Conservation (phyloP, 1,284 basidiomycete genomes). For the Nidula niveotomentosa region DNA sequence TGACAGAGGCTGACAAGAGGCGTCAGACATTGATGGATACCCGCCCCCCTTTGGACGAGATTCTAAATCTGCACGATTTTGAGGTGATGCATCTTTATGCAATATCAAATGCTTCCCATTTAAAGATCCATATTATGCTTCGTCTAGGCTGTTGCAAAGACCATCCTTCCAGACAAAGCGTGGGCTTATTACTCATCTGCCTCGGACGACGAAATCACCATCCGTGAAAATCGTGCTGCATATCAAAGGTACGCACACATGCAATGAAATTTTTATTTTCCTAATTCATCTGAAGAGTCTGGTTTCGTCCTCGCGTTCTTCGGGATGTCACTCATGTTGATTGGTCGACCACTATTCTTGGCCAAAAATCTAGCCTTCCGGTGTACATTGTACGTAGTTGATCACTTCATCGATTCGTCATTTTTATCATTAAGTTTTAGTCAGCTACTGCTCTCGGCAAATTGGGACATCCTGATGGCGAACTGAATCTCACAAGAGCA, state of each 20-base stretch:
- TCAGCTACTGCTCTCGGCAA: slow-evolving; percentile 61
- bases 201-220: slow-evolving; percentile 87
- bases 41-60: slow-evolving; percentile 72
- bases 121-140: neutral
- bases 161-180: slow-evolving; percentile 75
- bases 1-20: slow-evolving; percentile 62
- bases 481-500: slow-evolving; percentile 84
- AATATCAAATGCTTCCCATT: neutral
- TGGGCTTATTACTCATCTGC: slow-evolving; percentile 93
- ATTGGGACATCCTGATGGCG: slow-evolving; percentile 92
- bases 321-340: slow-evolving; percentile 84
- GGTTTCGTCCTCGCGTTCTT: slow-evolving; percentile 91
- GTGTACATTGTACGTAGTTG: slow-evolving; percentile 59
- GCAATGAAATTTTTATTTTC: neutral
- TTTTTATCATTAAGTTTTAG: slow-evolving; percentile 10
- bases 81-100: slow-evolving; percentile 48
- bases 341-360: slow-evolving; percentile 80
- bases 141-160: slow-evolving; percentile 64
- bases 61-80: slow-evolving; percentile 90
- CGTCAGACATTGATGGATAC: slow-evolving; percentile 51
- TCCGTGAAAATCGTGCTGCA: slow-evolving; percentile 85
- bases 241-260: slow-evolving; percentile 65
- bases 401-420: neutral
- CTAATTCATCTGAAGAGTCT: slow-evolving; percentile 54
- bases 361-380: slow-evolving; percentile 73